phyloP scores from a whole-genome alignment of 495 filamentous ascomycete species.

The Aspergillus leporis region DNA sequence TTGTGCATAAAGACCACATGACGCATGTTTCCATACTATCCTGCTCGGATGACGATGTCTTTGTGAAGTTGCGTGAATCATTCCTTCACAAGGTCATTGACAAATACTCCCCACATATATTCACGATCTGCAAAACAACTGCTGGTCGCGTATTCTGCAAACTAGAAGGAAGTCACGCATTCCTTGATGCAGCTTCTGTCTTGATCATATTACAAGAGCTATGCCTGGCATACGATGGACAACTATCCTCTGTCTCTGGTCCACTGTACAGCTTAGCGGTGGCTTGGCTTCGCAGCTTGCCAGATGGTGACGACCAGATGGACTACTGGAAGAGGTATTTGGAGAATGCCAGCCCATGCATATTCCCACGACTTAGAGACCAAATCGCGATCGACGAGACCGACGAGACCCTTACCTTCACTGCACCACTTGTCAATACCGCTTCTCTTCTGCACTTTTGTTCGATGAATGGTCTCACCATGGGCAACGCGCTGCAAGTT shows the following conservation, averaged over 20 bases:
- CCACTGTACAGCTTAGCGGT: conserved; percentile 50
- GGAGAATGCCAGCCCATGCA: conserved; percentile 36
- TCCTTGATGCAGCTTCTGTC: conserved; percentile 33
- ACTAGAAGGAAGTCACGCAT: conserved; percentile 46
- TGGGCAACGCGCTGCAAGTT: not conserved
- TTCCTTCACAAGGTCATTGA: conserved; percentile 19
- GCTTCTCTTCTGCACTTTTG: not conserved
- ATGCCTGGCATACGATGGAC: conserved; percentile 32
- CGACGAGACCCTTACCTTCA: not conserved
- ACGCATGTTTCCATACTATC: not conserved
- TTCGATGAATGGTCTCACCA: not conserved
- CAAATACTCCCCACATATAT: conserved; percentile 27
- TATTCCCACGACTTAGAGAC: conserved; percentile 35
- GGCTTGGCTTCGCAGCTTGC: conserved; percentile 31
- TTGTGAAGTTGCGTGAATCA: not conserved
- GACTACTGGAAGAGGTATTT: conserved; percentile 45
- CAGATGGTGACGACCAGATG: conserved; percentile 26
- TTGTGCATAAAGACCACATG: not conserved
- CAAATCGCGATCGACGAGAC: not conserved
- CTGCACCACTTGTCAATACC: not conserved
- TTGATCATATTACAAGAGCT: conserved; percentile 25
- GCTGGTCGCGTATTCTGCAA: conserved; percentile 31
- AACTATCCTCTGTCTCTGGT: conserved; percentile 20
- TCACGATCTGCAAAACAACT: conserved; percentile 31
- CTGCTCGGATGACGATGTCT: not conserved